phyloP scores from a whole-genome alignment of 345 rosid genomes.

The Linum usitatissimum region DNA sequence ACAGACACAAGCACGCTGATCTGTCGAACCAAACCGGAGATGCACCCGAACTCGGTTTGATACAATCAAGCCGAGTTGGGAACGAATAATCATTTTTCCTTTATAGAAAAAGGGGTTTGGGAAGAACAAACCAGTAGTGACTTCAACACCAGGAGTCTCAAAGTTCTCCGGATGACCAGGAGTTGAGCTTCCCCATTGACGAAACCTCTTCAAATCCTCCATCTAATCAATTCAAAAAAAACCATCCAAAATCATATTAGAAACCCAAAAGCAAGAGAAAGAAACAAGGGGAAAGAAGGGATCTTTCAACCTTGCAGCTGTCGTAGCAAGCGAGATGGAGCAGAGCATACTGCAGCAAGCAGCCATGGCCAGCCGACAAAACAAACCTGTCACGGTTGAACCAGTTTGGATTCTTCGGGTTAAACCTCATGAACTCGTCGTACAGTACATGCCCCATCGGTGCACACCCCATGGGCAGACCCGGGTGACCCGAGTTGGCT shows the following conservation, averaged over 20 bases:
- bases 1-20: no score
- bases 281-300: conserved; percentile 4
- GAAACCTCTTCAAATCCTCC: conserved; percentile 80
- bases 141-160: conserved; percentile 97
- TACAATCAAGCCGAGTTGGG: no score
- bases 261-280: neutral
- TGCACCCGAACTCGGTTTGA: no score
- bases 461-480: conserved; percentile 96
- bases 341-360: conserved; percentile 87
- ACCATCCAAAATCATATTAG: neutral
- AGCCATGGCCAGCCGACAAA: conserved; percentile 92
- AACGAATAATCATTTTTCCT: no score
- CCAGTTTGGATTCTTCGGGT: conserved; percentile 96
- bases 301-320: conserved; percentile 51
- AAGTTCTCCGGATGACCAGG: conserved; percentile 99
- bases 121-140: conserved; percentile 74
- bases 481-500: conserved; percentile 96
- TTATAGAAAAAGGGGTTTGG: no score
- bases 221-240: neutral
- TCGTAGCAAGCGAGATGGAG: conserved; percentile 97
- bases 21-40: no score
- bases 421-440: conserved; percentile 84
- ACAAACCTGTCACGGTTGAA: conserved; percentile 94
- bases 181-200: conserved; percentile 95
- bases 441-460: conserved; percentile 83